Base-by-base conservation (phyloP, 129 eudicot genomes). In the Oenanthe sinensis region DNA sequence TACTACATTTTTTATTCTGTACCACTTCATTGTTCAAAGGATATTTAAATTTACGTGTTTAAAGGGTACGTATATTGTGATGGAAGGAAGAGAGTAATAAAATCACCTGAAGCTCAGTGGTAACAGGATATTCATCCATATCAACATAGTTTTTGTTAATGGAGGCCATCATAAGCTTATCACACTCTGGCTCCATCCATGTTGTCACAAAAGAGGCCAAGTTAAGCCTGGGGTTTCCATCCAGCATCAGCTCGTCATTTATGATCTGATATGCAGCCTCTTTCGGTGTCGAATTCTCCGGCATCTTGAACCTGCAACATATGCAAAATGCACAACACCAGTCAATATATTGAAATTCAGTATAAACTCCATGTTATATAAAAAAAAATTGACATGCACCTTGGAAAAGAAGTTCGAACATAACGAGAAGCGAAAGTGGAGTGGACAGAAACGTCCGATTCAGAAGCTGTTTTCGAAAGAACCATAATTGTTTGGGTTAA, bases 261-360 rank as follows among this genome's bases (percentile, higher is more conserved):
- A 86, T 86, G 42, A 80, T 83, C 72, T 86, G 89, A 79, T 74
- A 83, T 40, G 87, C 89, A 12, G 87, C 89, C 39, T 86, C 87
- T 76, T 83, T 86, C 36, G 87, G 85, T 33, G 81, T 86, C 63
- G 87, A 83, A 14, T 78, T 78, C 46, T 80, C 87, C 49, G 79
- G 76, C 85, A 86, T 78, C 81, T 75, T 70, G 74, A 71, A 86
- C 85, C 85, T 82, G 67, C 62, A 44, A 26, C 30, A 26, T 19
- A 17, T 5, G 9, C 36, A 3, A 55, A 2, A 55, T 22, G 28
- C 24, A 55, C 70, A 77, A 36, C 58, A 58, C n/a, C 16, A 75
- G 39, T 58, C 26, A 52, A 20, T 72, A 20, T 7, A 20, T 0
- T 3, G 8, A n/a, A 72, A 72, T 9, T 72, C 52, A 43, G 14